phyloP scores from a whole-genome alignment of 148 eudicot genomes.

The Beta vulgaris region DNA sequence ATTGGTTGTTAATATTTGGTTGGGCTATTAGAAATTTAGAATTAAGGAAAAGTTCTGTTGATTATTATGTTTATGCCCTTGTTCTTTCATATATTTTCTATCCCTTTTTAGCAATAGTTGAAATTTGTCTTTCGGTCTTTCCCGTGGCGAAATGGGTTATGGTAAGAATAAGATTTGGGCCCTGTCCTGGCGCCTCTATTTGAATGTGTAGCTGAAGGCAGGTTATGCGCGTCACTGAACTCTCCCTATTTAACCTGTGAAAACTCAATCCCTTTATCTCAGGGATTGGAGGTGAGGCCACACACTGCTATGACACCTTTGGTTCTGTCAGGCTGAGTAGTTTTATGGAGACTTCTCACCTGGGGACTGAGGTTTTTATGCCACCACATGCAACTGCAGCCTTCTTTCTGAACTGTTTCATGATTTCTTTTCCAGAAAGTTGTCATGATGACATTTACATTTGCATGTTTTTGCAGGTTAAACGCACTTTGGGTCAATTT shows the following conservation, averaged over 20 bases:
- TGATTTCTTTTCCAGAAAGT: not conserved
- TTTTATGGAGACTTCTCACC: not conserved
- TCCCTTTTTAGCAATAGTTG: no score
- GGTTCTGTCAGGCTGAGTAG: not conserved
- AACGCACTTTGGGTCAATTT: conserved; percentile 86
- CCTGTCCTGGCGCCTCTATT: not conserved
- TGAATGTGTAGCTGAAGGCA: not conserved
- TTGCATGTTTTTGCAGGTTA: conserved; percentile 54
- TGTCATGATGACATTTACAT: not conserved
- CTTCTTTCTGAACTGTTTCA: not conserved
- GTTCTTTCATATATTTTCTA: no score
- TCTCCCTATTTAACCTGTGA: not conserved
- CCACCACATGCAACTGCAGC: not conserved
- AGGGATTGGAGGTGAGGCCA: not conserved
- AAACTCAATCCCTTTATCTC: not conserved
- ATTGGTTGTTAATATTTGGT: not conserved
- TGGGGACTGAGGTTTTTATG: not conserved
- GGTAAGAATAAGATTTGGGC: not conserved
- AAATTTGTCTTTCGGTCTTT: not conserved
- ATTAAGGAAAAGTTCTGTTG: not conserved
- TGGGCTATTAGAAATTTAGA: not conserved
- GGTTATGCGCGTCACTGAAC: not conserved
- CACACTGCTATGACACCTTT: not conserved
- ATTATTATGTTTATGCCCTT: no score
- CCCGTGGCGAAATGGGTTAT: not conserved